Evolutionary conservation across 208 protist genomes (phyloP), one percentile per base, ranked within the genome.

Genomic region (Wallacemonas sp.): DNA sequence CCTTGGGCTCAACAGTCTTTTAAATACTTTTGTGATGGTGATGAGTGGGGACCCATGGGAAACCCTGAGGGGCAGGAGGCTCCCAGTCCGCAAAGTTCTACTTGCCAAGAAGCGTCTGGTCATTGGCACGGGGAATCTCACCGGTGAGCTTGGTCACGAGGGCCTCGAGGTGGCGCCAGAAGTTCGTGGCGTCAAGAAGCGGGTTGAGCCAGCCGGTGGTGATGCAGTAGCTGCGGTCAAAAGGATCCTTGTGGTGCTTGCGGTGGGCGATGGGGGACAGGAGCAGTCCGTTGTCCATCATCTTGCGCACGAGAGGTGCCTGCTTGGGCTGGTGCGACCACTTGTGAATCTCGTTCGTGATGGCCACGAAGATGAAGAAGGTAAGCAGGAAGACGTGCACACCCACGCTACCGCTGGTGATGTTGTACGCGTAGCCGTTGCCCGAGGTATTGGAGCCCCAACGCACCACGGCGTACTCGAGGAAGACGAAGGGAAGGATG

Each of bases 291-390:
- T 68, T 65, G 12, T 72, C 61, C 79, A 96, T 96, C 22, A 95
- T 57, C 34, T 78, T 70, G 8, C 73, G 76, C 29, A 94, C 89
- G 10, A 78, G 32, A 2, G 54, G 22, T 19, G 86, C 79, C 58
- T 86, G 85, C 66, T 84, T 81, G 26, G 80, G 68, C 63, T 88
- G 80, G 69, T 98, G 95, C 13, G 91, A 85, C 95, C 91, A 97
- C 79, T 97, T 97, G 73, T 98, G 95, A 42, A 97, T 94, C 54
- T 98, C 91, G 66, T 98, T 98, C 6, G 95, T 97, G 29, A 97
- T 71, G 15, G 79, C 85, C 21, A 95, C 74, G 58, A 94, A 92
- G 10, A 97, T 30, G 48, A 89, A 81, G 53, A 93, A 69, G 32
- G 79, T 84, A 45, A 87, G 72, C 45, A 83, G 26, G 76, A 93